Percentiles rank a stretch among this genome's conserved stretches.
Evolutionary conservation across 345 rosid genomes (phyloP).

Genomic region (Corchorus olitorius): DNA sequence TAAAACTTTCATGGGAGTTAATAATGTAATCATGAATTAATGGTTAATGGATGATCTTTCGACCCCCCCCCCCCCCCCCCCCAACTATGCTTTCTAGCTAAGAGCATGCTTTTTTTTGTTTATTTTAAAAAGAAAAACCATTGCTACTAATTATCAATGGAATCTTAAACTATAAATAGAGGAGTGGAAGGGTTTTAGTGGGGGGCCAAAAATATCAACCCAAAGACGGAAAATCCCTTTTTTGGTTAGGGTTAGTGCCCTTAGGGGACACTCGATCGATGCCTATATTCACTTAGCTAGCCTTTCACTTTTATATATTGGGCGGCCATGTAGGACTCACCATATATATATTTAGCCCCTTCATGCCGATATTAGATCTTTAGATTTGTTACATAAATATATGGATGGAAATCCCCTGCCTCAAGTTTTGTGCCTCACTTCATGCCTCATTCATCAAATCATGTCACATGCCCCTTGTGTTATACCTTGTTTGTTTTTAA

Average conservation of each 20-base stretch:
- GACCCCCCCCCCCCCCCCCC: neutral
- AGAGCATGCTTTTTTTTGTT: slow-evolving; percentile 15
- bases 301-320: neutral
- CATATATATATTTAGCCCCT: neutral
- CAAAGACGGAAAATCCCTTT: slow-evolving; percentile 37
- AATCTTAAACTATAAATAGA: slow-evolving; percentile 14
- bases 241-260: slow-evolving; percentile 15
- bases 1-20: slow-evolving; percentile 9
- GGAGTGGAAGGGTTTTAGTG: neutral
- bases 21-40: slow-evolving; percentile 31
- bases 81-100: neutral
- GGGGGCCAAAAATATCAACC: slow-evolving; percentile 27
- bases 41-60: slow-evolving; percentile 20
- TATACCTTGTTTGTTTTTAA: too few relatives aligned
- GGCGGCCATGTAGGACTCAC: neutral
- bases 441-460: too few relatives aligned
- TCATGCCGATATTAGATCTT: neutral
- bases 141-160: neutral
- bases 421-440: too few relatives aligned
- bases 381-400: neutral
- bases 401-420: too few relatives aligned
- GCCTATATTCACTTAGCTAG: neutral
- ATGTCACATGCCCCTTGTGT: too few relatives aligned
- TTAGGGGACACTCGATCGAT: neutral
- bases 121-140: neutral